Conservation (phyloP, 148 eudicot species). For the Pouteria glomerata region DNA sequence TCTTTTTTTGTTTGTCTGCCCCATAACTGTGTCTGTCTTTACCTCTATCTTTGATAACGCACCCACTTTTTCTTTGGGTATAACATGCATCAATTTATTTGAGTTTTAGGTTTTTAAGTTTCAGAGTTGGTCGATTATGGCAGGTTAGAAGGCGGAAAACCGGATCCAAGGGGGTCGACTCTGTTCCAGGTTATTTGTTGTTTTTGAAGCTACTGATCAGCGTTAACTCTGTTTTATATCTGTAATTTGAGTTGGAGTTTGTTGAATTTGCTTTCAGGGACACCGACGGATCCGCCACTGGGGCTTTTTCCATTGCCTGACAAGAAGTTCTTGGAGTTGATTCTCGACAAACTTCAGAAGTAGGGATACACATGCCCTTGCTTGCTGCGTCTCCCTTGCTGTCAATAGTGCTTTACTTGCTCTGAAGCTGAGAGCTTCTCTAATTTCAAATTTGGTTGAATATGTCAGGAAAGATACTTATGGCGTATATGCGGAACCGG, state of each 20-base stretch:
- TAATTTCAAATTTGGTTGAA: conserved; percentile 24
- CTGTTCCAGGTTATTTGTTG: conserved; percentile 46
- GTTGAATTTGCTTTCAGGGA: conserved; percentile 34
- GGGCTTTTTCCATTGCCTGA: conserved; percentile 60
- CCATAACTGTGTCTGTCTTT: conserved; percentile 9
- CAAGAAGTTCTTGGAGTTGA: conserved; percentile 70
- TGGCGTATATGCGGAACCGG: conserved; percentile 95
- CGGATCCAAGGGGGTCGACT: conserved; percentile 30
- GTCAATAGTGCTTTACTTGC: neutral
- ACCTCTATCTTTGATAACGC: conserved; percentile 2
- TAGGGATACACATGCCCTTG: conserved; percentile 31
- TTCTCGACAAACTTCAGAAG: conserved; percentile 93
- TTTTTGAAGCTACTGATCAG: conserved; percentile 5
- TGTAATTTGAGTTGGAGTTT: conserved; percentile 3
- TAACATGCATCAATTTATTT: conserved; percentile 7
- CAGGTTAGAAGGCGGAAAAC: conserved; percentile 41
- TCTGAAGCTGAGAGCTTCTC: conserved; percentile 1
- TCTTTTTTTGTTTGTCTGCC: conserved; percentile 10
- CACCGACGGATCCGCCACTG: conserved; percentile 25
- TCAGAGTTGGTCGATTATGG: conserved; percentile 23
- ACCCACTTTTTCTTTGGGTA: conserved; percentile 13
- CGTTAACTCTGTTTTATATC: neutral
- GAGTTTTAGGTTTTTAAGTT: conserved; percentile 4
- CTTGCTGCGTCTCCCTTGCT: neutral
- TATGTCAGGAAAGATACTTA: conserved; percentile 92